Evolutionary conservation across 139 green algal genomes (phyloP).

Genomic region (Chlorella vulgaris): DNA sequence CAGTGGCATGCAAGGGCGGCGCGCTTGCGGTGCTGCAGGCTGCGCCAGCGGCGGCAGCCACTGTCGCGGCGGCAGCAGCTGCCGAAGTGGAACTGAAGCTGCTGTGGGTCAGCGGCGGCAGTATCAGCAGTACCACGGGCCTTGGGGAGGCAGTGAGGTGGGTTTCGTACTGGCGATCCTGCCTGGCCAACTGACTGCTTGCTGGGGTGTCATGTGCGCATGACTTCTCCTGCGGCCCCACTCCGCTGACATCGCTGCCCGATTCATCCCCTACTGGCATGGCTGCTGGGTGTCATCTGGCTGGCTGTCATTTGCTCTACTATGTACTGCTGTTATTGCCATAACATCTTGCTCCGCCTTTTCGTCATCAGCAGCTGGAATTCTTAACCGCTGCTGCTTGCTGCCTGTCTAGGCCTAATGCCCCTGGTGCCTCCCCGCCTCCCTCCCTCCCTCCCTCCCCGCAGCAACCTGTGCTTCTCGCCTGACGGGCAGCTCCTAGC

Average conservation of each 20-base stretch:
- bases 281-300: too few species aligned
- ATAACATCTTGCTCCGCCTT: too few species aligned
- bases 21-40: neutral
- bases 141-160: neutral
- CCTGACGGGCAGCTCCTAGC: neutral
- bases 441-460: neutral
- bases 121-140: neutral
- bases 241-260: too few species aligned
- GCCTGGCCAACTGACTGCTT: neutral
- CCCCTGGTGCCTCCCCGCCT: too few species aligned
- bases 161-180: neutral
- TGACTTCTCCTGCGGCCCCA: too few species aligned
- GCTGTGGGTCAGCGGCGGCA: neutral
- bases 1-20: neutral
- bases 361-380: too few species aligned
- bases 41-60: too few species aligned
- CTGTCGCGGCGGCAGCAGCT: neutral
- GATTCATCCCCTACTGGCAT: too few species aligned
- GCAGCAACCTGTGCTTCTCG: constrained; percentile 28
- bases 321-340: neutral
- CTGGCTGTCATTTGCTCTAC: too few species aligned
- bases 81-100: neutral
- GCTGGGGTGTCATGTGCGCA: too few species aligned
- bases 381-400: neutral
- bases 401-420: neutral